Base-by-base conservation (phyloP, 495 filamentous ascomycete genomes). In the Podospora sp. region DNA sequence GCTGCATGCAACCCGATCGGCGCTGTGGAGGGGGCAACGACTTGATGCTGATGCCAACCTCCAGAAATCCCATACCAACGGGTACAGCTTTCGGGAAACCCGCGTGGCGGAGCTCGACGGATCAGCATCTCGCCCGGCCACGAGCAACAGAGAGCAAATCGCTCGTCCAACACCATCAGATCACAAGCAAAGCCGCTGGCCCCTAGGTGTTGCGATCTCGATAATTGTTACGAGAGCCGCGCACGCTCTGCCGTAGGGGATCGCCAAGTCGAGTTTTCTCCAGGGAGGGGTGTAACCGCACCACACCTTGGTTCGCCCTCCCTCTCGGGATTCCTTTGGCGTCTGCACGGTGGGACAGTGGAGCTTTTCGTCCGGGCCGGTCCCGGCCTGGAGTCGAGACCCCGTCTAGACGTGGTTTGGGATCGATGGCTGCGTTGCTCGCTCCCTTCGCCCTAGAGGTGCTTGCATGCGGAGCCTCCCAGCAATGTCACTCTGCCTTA, bases 1-100 rank as follows among this genome's bases (percentile, higher is more conserved):
- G 24, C 65, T 66, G 65, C 56, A 66, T 60, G 65, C 53, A 64
- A 63, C 66, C 40, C 40, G 66, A 68, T 68, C 66, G 66, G 36
- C 66, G 63, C 33, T 33, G 24, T 33, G 6, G 29, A 26, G 26
- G 29, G 18, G 63, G 26, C 22, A 25, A n/a, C 26, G 58, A 60
- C 58, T 22, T 62, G 57, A 62, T 67, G 50, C 49, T 62, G 57
- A 62, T 67, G 50, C 49, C 57, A 24, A 33, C 29, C 40, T 27
- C 27, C 14, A n/a, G 25, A 26, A 51, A 52, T 53, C 57, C 65
- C 65, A 67, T 67, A 21, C 49, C 26, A 25, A 6, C 56, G 56
- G 56, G 56, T 59, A 59, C 56, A 12, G 56, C 18, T n/a, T 51
- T 63, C 61, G 61, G 61, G 61, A 51, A 51, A 25, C 61, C 61